Conservation (phyloP, 2,329 filamentous ascomycete species). For the Aspergillus aculeatus region DNA sequence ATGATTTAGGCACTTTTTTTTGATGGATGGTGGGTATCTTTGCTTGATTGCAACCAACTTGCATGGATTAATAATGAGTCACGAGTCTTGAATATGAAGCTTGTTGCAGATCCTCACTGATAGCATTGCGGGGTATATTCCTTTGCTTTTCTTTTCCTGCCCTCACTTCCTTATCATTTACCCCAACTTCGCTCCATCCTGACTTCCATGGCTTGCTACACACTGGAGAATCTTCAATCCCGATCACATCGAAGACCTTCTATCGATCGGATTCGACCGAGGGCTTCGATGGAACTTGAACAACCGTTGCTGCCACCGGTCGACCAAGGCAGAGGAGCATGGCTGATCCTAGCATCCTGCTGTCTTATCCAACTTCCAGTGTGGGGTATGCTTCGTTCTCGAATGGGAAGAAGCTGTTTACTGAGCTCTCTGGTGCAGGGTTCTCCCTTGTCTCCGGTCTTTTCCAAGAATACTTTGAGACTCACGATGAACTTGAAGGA, state of each 20-base stretch:
- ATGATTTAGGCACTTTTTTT: no score
- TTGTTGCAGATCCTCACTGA: no score
- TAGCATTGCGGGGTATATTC: constrained; percentile 1
- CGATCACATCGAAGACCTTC: background rate
- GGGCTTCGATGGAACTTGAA: constrained; percentile 22
- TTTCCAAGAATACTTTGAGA: constrained; percentile 30
- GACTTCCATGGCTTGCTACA: constrained; percentile 8
- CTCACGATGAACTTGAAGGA: constrained; percentile 34
- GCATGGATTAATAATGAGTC: no score
- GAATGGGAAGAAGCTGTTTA: background rate
- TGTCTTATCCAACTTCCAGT: constrained; percentile 55
- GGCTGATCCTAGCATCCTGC: constrained; percentile 51
- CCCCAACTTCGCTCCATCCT: background rate
- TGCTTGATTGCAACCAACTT: no score
- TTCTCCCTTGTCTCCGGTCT: constrained; percentile 17
- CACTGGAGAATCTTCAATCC: constrained; percentile 1
- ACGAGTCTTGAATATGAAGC: no score
- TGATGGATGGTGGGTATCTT: no score
- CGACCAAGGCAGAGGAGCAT: constrained; percentile 53
- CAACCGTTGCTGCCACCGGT: constrained; percentile 41
- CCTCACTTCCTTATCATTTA: no score
- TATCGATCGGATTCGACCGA: background rate
- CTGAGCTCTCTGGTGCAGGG: constrained; percentile 27
- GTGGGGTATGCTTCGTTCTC: constrained; percentile 45
- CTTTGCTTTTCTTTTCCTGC: background rate